These are phyloP conservation scores for Pichia sp. DNA, from an alignment of 1,139 yeast species.

Conservation along the genomic window DNA sequence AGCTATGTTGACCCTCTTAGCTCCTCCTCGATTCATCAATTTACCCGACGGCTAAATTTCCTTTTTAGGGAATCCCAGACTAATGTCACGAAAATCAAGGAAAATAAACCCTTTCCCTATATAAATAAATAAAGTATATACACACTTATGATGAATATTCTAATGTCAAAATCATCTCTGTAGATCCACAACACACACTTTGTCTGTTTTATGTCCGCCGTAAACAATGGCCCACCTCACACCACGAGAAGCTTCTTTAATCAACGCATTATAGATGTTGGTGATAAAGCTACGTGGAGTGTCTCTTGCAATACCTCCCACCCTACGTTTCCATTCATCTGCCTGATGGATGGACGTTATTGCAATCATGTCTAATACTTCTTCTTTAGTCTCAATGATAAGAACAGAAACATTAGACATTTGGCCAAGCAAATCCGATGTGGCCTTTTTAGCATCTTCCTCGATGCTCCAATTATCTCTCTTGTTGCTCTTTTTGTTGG, in stretches of 20 bases:
- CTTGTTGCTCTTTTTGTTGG: conserved; percentile 66
- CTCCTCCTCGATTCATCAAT: too few species aligned
- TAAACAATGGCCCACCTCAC: conserved; percentile 68
- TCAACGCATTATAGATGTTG: conserved; percentile 64
- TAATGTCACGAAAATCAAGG: too few species aligned
- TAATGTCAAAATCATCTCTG: conserved; percentile 39
- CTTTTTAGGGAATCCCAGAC: too few species aligned
- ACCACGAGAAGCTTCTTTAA: conserved; percentile 70
- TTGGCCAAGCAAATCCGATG: conserved; percentile 49
- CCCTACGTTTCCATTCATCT: conserved; percentile 87
- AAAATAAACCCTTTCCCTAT: neutral
- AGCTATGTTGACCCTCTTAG: too few species aligned
- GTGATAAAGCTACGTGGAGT: conserved; percentile 74
- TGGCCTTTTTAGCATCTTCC: conserved; percentile 62
- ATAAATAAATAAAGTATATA: too few species aligned
- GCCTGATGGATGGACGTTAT: conserved; percentile 69
- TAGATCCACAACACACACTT: conserved; percentile 64
- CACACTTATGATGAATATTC: too few species aligned
- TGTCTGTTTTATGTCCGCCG: conserved; percentile 72
- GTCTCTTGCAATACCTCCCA: conserved; percentile 64
- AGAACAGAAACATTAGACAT: conserved; percentile 66
- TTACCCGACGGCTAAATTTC: too few species aligned
- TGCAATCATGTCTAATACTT: conserved; percentile 75
- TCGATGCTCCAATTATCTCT: conserved; percentile 79
- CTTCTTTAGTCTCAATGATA: conserved; percentile 76